Evolutionary conservation across 805 yeast genomes (phyloP), one percentile per base, ranked within the genome.

Genomic region (Phaffomyces antillensis): DNA sequence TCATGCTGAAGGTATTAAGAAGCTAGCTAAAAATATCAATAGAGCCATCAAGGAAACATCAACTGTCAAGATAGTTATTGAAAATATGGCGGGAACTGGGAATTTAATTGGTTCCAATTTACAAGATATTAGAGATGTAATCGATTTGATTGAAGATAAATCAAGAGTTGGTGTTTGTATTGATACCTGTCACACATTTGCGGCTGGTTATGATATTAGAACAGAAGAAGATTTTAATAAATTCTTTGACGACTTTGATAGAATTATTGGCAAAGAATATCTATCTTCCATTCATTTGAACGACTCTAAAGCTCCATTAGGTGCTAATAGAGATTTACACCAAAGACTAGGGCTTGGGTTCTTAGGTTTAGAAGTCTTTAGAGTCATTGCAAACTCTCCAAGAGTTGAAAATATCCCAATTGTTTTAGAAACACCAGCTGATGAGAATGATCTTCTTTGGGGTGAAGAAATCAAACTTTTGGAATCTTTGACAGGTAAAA

Each of bases 21-120:
- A 80, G 46, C 68, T 93, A 51, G 98, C 98, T 0, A 70, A 71
- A 23, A 83, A 84, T 53, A 81, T 93, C 51, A 91, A 93, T 62
- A 72, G 66, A 39, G 97, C 96, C 6, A 82, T 86, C 40, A 64
- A 65, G 24, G 79, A 78, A 45, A 93, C 99, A 0, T 55, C 66
- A 7, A 83, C 79, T 59, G 98, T 93, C 30, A 90, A 83, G 57
- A 81, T 93, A 37, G 95, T 93, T 12, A 72, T 93, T 47, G 99
- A 93, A 59, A 93, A 91, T 59, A 93, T 93, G 99, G 96, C 99
- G 2, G 99, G 99, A 10, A 95, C 88, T 54, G 96, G 96, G 3
- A 83, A 86, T 50, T 73, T 91, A 48, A 83, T 93, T 36, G 99
- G 98, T 1, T 82, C 91, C 4, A 71, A 76, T 36, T 65, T 91